Percentiles rank a stretch among this genome's conserved stretches.
Evolutionary conservation across 2,329 filamentous ascomycete species (phyloP).

Genomic region (Emericellopsis atlantica): DNA sequence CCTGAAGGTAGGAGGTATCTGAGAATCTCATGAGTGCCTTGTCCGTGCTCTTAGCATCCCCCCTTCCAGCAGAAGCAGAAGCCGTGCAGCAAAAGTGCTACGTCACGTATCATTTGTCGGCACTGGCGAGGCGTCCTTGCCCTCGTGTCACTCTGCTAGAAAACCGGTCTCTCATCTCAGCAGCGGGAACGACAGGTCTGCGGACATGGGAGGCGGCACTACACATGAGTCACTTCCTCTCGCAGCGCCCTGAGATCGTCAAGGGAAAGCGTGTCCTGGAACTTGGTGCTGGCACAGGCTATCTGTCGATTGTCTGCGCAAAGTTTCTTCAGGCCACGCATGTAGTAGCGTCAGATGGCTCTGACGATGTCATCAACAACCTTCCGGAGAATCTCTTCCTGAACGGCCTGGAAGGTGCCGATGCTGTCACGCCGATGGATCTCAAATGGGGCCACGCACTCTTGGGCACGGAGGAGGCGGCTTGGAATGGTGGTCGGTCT

Average conservation of each 20-base stretch:
- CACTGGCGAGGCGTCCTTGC: constrained; percentile 10
- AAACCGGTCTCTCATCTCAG: constrained; percentile 55
- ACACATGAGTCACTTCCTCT: constrained; percentile 59
- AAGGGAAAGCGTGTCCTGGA: constrained; percentile 50
- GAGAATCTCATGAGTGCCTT: constrained; percentile 65
- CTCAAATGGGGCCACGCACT: constrained; percentile 53
- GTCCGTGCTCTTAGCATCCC: constrained; percentile 49
- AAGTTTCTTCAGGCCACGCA: constrained; percentile 47
- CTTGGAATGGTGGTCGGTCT: constrained; percentile 31
- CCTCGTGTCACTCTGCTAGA: constrained; percentile 51
- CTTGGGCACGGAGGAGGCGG: constrained; percentile 41
- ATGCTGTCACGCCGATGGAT: constrained; percentile 34
- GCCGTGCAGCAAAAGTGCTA: constrained; percentile 61
- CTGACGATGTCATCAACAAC: constrained; percentile 56
- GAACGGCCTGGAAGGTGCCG: constrained; percentile 45
- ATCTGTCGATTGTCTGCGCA: constrained; percentile 62
- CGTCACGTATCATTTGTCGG: constrained; percentile 55
- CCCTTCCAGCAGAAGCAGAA: constrained; percentile 49
- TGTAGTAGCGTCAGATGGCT: constrained; percentile 62
- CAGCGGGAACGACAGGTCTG: constrained; percentile 60
- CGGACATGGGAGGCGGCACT: constrained; percentile 74
- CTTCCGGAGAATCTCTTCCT: constrained; percentile 56
- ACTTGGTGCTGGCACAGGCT: constrained; percentile 65
- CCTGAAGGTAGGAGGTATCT: constrained; percentile 56
- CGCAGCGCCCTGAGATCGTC: constrained; percentile 30